Base-by-base conservation (phyloP, 2,329 filamentous ascomycete species). In the Fusarium tricinctum region DNA sequence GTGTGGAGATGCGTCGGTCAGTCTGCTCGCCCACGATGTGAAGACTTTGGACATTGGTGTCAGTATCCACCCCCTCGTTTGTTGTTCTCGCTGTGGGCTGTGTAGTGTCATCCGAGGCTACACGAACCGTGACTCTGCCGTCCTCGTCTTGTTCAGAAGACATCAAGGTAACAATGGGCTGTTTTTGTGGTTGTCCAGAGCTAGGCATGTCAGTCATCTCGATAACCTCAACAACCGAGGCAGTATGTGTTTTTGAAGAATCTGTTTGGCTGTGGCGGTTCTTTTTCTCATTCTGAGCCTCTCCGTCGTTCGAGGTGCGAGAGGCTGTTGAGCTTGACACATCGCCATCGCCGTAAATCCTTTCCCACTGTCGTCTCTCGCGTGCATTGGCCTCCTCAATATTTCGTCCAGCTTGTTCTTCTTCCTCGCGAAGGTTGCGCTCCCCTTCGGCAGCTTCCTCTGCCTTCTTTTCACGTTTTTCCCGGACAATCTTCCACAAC, bases 401-500 rank as follows among this genome's bases (percentile, higher is more conserved):
- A 54, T 88, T 85, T 53, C 88, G 86, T 5, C 92, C 93, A 4
- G 91, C 84, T 40, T 88, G 88, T 57, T 89, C 88, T 75, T 97
- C 92, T 66, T 91, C 87, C 49, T 82, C 82, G 52, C 90, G 85
- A 58, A 89, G 79, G 56, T 86, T 84, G 4, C 78, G 82, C 74
- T 85, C 81, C 20, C 81, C 83, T 72, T 85, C 82, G n/a, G 81
- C 82, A 52, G 79, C 77, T 56, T 83, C 83, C 17, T 81, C 81
- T 1, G 83, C 86, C 72, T 81, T 86, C 78, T 83, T 82, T 70
- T 84, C 82, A 49, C 87, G 84, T 45, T 84, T 84, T 63, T 89
- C 85, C 72, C 89, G 88, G 62, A 97, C 88, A 9, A 97, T 83
- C 66, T 89, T 93, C 94, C 94, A 97, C 15, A 97, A 82, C 73